phyloP scores from a whole-genome alignment of 108 stramenopile genomes.

The Cyclotella atomus region DNA sequence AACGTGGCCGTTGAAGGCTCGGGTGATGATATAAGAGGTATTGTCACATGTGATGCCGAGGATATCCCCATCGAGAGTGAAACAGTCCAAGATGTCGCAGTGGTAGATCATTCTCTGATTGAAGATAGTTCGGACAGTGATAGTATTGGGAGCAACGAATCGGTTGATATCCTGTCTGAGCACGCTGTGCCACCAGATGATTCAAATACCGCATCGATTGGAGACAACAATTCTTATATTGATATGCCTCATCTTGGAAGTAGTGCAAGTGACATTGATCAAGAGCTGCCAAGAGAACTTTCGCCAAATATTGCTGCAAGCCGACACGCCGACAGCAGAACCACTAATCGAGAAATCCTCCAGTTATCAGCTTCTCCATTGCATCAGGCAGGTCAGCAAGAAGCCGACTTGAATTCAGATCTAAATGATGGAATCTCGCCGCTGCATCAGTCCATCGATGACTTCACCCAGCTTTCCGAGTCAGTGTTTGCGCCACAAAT shows the following conservation, averaged over 20 bases:
- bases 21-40: not conserved
- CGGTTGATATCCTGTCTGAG: not conserved
- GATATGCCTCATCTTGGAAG: not conserved
- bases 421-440: not conserved
- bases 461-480: not conserved
- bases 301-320: conserved; percentile 3
- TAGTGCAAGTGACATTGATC: not conserved
- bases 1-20: not conserved
- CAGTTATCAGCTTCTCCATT: no score
- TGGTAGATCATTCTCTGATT: no score
- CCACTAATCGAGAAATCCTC: no score
- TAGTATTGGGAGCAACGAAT: not conserved
- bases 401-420: no score
- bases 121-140: not conserved
- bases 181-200: not conserved
- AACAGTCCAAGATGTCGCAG: no score
- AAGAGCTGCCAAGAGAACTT: not conserved
- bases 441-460: conserved; percentile 3
- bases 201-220: no score
- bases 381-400: no score
- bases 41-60: not conserved
- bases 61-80: no score
- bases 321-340: no score
- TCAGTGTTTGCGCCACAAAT: conserved; percentile 43
- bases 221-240: not conserved